A percentile compares a stretch with the other conserved stretches of the same genome.
Evolutionary conservation across 1,284 basidiomycete species (phyloP).

Genomic region (Trichosporon sp.): DNA sequence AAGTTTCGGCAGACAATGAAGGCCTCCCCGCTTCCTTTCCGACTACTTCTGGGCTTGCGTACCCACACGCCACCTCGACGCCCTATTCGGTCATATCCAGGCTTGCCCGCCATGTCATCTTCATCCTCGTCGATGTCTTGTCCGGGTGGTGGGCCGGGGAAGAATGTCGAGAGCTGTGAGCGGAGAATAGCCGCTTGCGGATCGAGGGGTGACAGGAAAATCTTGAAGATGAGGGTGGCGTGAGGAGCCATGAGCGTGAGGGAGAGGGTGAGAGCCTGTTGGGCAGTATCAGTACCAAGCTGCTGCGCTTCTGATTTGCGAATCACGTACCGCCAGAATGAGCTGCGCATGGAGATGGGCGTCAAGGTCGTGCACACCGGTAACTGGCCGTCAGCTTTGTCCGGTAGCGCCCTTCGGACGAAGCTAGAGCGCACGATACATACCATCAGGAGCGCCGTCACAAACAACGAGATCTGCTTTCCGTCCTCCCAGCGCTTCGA

Average conservation of each 20-base stretch:
- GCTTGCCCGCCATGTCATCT: constrained; percentile 10
- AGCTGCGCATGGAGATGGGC: constrained; percentile 57
- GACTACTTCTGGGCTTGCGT: constrained; percentile 47
- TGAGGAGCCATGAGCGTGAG: constrained; percentile 52
- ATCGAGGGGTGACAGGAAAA: constrained; percentile 52
- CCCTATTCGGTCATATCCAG: constrained; percentile 33
- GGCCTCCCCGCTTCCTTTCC: constrained; percentile 52
- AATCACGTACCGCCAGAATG: constrained; percentile 49
- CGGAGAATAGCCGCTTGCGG: constrained; percentile 49
- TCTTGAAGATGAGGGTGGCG: constrained; percentile 56
- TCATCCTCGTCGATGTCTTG: constrained; percentile 6
- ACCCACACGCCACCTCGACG: constrained; percentile 48
- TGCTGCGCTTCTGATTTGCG: not conserved
- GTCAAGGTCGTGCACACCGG: constrained; percentile 56
- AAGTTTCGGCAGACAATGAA: constrained; percentile 55
- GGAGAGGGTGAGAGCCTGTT: constrained; percentile 54
- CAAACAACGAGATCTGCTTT: constrained; percentile 56
- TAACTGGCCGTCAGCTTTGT: constrained; percentile 43
- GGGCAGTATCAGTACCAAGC: not conserved
- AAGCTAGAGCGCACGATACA: constrained; percentile 12
- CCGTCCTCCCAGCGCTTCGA: constrained; percentile 50
- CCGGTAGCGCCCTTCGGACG: not conserved
- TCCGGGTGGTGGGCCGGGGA: constrained; percentile 40
- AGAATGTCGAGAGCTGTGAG: constrained; percentile 50
- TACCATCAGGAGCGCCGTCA: constrained; percentile 57